These are phyloP conservation scores for Canavalia ensiformis DNA, from an alignment of 306 rosid genomes.

Conservation along the genomic window DNA sequence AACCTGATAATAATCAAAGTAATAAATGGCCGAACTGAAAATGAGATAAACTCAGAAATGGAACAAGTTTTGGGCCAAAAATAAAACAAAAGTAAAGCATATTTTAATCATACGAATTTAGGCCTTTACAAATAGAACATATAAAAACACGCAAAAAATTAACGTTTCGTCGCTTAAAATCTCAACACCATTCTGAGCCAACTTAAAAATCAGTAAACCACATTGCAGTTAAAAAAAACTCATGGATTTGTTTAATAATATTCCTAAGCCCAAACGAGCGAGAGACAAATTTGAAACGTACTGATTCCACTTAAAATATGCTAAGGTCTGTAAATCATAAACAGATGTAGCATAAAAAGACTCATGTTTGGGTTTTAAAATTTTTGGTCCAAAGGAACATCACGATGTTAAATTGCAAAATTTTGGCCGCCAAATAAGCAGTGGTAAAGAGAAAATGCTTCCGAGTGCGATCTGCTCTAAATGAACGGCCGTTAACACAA, in stretches of 20 bases:
- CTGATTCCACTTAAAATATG: slow-evolving; percentile 15
- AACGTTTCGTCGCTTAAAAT: background rate
- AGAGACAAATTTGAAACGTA: background rate
- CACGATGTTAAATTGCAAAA: slow-evolving; percentile 42
- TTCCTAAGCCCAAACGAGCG: background rate
- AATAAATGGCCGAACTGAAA: too few species aligned
- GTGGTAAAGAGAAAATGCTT: background rate
- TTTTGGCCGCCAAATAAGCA: slow-evolving; percentile 1
- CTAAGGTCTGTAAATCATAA: slow-evolving; percentile 21
- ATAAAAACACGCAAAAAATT: background rate
- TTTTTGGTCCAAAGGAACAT: slow-evolving; percentile 27
- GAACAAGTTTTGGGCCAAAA: background rate
- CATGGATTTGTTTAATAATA: background rate
- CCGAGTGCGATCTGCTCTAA: background rate
- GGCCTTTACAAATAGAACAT: background rate
- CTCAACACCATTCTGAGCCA: background rate
- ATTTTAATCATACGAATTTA: background rate
- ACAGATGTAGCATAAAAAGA: slow-evolving; percentile 16
- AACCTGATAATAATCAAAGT: too few species aligned
- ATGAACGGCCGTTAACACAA: slow-evolving; percentile 6
- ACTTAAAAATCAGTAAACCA: background rate
- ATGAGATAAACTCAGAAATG: too few species aligned
- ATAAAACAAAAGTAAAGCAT: background rate
- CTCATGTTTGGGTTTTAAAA: background rate
- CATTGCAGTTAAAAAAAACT: background rate